A percentile compares a stretch with the other conserved stretches of the same genome.
Conservation (phyloP, 352 stramenopile genomes). For the Phytophthora lateralis region DNA sequence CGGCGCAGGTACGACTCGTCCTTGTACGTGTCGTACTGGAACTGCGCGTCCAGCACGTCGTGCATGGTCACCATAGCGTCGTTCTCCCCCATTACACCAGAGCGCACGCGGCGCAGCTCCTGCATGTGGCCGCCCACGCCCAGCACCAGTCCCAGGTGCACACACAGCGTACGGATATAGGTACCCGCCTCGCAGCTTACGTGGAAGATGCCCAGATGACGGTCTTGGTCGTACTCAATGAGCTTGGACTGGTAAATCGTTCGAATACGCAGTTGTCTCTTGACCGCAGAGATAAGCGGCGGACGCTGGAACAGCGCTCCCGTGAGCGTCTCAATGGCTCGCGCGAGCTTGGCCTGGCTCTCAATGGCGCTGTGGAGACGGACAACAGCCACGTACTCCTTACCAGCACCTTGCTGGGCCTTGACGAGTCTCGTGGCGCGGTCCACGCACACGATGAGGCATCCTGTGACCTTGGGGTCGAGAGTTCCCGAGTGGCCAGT, state of each 20-base stretch:
- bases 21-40: constrained; percentile 99
- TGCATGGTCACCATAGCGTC: constrained; percentile 99
- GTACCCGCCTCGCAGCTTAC: constrained; percentile 98
- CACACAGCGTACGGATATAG: constrained; percentile 99
- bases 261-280: constrained; percentile 99
- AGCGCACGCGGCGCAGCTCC: constrained; percentile 97
- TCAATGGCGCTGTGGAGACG: constrained; percentile 97
- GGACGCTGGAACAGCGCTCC: constrained; percentile 99
- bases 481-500: constrained; percentile 99
- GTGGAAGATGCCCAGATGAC: constrained; percentile 98
- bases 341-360: constrained; percentile 89
- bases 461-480: constrained; percentile 99
- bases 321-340: constrained; percentile 98
- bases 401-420: constrained; percentile 95
- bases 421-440: constrained; percentile 94
- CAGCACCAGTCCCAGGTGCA: constrained; percentile 98
- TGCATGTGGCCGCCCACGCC: constrained; percentile 99
- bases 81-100: constrained; percentile 95
- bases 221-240: constrained; percentile 98
- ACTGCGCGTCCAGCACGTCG: constrained; percentile 99
- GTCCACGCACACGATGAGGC: constrained; percentile 99
- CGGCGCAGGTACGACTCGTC: constrained; percentile 99
- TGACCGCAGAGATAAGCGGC: constrained; percentile 99
- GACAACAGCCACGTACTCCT: constrained; percentile 99
- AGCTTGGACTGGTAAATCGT: constrained; percentile 99